Conservation (phyloP, 257 asterid genomes). For the Rauvolfia tetraphylla region DNA sequence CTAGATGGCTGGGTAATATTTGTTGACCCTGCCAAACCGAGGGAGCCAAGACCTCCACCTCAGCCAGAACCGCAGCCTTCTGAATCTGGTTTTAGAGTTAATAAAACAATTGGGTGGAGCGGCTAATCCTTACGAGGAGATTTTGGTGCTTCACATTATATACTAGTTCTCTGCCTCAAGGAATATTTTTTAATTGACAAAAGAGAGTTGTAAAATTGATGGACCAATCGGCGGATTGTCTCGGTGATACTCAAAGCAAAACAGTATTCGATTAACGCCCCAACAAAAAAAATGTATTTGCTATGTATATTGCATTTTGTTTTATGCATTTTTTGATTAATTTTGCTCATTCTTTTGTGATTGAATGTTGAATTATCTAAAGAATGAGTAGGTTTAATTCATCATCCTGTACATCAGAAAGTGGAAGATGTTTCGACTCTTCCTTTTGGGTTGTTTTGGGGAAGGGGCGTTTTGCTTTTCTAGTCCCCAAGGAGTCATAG, state of each 20-base stretch:
- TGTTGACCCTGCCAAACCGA: slow-evolving; percentile 90
- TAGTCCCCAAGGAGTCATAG: background rate
- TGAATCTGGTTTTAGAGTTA: slow-evolving; percentile 56
- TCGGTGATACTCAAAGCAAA: background rate
- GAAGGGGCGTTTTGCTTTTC: background rate
- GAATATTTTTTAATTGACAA: background rate
- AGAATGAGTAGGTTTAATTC: too few relatives aligned
- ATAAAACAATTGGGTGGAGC: slow-evolving; percentile 85
- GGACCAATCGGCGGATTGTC: slow-evolving; percentile 2
- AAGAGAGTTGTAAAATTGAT: slow-evolving; percentile 1
- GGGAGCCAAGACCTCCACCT: slow-evolving; percentile 54
- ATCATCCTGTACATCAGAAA: background rate
- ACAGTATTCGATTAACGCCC: background rate
- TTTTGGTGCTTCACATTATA: background rate
- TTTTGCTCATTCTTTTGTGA: background rate
- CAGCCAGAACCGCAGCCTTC: slow-evolving; percentile 35
- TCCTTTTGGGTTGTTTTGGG: background rate
- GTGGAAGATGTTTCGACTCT: background rate
- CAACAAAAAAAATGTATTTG: too few relatives aligned
- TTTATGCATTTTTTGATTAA: background rate
- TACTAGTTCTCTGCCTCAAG: background rate
- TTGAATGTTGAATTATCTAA: too few relatives aligned
- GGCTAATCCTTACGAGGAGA: slow-evolving; percentile 27
- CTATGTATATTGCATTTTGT: background rate
- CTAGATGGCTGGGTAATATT: slow-evolving; percentile 97